Conservation (phyloP, 192 early-diverging fungal species). For the Coemansia sp. region DNA sequence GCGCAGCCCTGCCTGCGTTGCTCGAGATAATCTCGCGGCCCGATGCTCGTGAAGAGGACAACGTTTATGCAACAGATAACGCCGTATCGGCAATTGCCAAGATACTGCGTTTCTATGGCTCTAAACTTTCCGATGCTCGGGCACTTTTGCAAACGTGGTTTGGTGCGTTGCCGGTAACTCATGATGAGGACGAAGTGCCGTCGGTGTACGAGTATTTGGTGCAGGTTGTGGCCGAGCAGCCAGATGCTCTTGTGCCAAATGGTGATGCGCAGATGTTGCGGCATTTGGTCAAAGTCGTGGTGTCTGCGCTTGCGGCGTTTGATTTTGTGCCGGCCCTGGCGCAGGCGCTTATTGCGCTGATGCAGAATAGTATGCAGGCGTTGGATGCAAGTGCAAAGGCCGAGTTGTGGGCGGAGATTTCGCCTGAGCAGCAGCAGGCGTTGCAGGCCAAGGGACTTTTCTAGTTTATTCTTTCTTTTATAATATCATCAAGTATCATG, state of each 20-base stretch:
- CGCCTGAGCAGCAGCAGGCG: slow-evolving; percentile 49
- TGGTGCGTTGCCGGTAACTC: slow-evolving; percentile 71
- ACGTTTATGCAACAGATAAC: slow-evolving; percentile 90
- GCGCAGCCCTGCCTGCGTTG: slow-evolving; percentile 71
- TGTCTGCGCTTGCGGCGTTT: slow-evolving; percentile 37
- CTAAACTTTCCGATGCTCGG: slow-evolving; percentile 61
- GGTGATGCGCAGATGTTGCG: slow-evolving; percentile 17
- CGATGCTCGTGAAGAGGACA: slow-evolving; percentile 69
- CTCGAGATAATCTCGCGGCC: slow-evolving; percentile 67
- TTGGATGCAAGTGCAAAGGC: slow-evolving; percentile 36
- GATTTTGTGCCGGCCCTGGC: slow-evolving; percentile 25
- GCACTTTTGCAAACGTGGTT: slow-evolving; percentile 75
- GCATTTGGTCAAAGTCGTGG: slow-evolving; percentile 44
- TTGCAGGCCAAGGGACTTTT: slow-evolving; percentile 15
- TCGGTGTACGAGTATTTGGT: slow-evolving; percentile 75
- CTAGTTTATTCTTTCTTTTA: no score
- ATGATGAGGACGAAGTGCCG: slow-evolving; percentile 88
- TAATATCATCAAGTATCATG: no score
- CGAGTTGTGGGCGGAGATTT: slow-evolving; percentile 40
- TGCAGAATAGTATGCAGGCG: slow-evolving; percentile 25
- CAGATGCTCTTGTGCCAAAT: slow-evolving; percentile 29
- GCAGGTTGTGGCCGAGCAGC: slow-evolving; percentile 59
- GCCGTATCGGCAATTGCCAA: slow-evolving; percentile 89
- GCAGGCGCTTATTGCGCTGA: slow-evolving; percentile 27
- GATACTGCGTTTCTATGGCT: slow-evolving; percentile 68